Evolutionary conservation across 192 early-diverging fungal genomes (phyloP).

Genomic region (Lobosporangium transversale): DNA sequence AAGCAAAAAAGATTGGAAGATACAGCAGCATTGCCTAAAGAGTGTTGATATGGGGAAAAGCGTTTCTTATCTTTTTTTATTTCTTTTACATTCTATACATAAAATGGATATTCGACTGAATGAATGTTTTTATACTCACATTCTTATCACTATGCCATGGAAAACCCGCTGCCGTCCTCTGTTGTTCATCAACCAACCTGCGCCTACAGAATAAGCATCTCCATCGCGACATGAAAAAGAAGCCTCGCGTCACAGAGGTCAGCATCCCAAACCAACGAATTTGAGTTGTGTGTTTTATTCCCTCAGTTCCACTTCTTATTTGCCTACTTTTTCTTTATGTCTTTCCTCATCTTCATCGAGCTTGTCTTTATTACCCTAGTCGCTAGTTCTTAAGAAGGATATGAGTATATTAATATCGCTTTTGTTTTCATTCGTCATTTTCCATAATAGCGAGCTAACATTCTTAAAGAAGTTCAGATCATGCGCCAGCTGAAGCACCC

Average conservation of each 20-base stretch:
- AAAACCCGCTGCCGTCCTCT: background rate
- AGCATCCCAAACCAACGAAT: slow-evolving; percentile 2
- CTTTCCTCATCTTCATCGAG: background rate
- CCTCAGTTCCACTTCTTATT: too few relatives aligned
- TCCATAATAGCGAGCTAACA: slow-evolving; percentile 80
- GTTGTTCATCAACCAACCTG: background rate
- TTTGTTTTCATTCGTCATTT: background rate
- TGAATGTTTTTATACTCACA: slow-evolving; percentile 4
- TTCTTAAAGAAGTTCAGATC: slow-evolving; percentile 89
- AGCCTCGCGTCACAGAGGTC: slow-evolving; percentile 62
- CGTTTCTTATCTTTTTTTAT: too few relatives aligned
- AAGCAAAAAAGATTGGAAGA: too few relatives aligned
- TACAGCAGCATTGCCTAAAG: too few relatives aligned
- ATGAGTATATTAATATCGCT: background rate
- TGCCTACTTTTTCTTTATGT: background rate
- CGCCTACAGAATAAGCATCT: slow-evolving; percentile 57
- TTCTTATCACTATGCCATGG: slow-evolving; percentile 6
- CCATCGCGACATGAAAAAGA: slow-evolving; percentile 61
- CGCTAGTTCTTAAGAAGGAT: background rate
- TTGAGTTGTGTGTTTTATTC: slow-evolving; percentile 1
- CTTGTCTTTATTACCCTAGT: background rate
- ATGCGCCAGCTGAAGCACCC: slow-evolving; percentile 82
- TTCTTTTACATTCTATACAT: too few relatives aligned
- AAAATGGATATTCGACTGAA: too few relatives aligned
- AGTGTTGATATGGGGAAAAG: too few relatives aligned